Percentiles rank a stretch among this genome's conserved stretches.
These are phyloP conservation scores for Xylariomycetidae sp. DNA, from an alignment of 2,329 filamentous ascomycete species.

Conservation along the genomic window DNA sequence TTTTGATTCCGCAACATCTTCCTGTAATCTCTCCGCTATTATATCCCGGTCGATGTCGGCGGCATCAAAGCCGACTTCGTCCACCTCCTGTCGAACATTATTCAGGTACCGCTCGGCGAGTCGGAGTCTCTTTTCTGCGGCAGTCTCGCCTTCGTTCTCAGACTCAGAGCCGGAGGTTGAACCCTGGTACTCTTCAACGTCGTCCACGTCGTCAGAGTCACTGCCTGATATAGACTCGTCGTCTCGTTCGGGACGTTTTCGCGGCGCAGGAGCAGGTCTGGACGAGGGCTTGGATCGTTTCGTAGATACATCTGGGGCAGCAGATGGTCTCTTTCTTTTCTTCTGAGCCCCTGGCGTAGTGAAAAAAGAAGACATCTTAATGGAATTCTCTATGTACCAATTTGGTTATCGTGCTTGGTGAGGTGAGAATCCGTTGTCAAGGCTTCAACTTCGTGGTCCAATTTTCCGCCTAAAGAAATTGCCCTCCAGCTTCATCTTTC, in stretches of 20 bases:
- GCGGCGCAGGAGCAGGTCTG: slow-evolving; percentile 35
- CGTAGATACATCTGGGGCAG: slow-evolving; percentile 51
- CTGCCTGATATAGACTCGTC: slow-evolving; percentile 81
- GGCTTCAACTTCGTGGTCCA: no score
- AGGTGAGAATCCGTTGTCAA: no score
- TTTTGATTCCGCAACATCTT: slow-evolving; percentile 89
- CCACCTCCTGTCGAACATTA: slow-evolving; percentile 76
- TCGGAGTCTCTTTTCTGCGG: slow-evolving; percentile 78
- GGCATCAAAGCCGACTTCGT: slow-evolving; percentile 82
- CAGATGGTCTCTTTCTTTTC: slow-evolving; percentile 74
- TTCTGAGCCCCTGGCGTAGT: slow-evolving; percentile 80
- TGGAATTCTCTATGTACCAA: slow-evolving; percentile 15
- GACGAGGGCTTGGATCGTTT: slow-evolving; percentile 53
- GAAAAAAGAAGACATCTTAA: slow-evolving; percentile 89
- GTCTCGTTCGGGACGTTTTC: slow-evolving; percentile 46
- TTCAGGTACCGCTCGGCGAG: slow-evolving; percentile 91
- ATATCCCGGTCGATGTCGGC: slow-evolving; percentile 89
- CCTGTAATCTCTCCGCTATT: slow-evolving; percentile 83
- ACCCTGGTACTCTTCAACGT: slow-evolving; percentile 41
- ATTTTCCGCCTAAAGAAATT: no score
- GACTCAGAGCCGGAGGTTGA: slow-evolving; percentile 51
- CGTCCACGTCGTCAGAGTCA: slow-evolving; percentile 65
- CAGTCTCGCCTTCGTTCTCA: slow-evolving; percentile 80
- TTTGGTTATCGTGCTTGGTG: no score
- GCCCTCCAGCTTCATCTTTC: no score